phyloP scores from a whole-genome alignment of 2,329 filamentous ascomycete species.

The Pseudocercospora ulei region DNA sequence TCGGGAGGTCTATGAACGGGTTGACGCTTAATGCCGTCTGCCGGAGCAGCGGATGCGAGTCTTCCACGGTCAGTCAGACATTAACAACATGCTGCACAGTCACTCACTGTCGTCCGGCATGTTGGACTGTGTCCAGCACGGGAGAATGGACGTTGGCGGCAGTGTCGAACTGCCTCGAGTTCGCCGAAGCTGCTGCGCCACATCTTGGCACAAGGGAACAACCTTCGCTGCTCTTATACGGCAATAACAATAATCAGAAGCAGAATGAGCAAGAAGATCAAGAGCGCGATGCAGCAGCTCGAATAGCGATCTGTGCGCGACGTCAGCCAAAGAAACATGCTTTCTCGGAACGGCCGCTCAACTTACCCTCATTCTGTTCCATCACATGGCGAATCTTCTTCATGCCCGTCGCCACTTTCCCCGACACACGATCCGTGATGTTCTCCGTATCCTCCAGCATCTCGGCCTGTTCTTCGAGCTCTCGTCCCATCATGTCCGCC shows the following conservation, averaged over 20 bases:
- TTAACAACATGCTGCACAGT: too few relatives aligned
- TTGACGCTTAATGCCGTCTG: constrained; percentile 91
- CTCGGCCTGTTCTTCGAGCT: constrained; percentile 87
- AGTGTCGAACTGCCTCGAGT: constrained; percentile 5
- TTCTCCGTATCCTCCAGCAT: constrained; percentile 79
- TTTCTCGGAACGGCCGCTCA: constrained; percentile 20
- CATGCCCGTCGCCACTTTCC: constrained; percentile 74
- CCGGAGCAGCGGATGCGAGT: constrained; percentile 73
- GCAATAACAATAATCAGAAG: constrained; percentile 67
- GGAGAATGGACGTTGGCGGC: constrained; percentile 6
- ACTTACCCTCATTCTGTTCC: constrained; percentile 75
- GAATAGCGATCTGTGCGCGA: constrained; percentile 52
- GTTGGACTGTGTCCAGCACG: constrained; percentile 1
- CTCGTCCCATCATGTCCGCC: constrained; percentile 89
- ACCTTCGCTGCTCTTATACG: constrained; percentile 40
- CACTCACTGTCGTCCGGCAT: constrained; percentile 33
- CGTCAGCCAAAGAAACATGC: constrained; percentile 19
- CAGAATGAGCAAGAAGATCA: constrained; percentile 82
- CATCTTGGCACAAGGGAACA: constrained; percentile 12
- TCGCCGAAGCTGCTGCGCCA: constrained; percentile 14
- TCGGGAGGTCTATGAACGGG: constrained; percentile 82
- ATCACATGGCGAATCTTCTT: constrained; percentile 79
- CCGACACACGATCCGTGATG: constrained; percentile 76
- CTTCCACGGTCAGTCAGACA: constrained; percentile 29
- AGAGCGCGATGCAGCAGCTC: constrained; percentile 78